Evolutionary conservation across 345 rosid genomes (phyloP), one percentile per base, ranked within the genome.

Genomic region (Mercurialis annua): DNA sequence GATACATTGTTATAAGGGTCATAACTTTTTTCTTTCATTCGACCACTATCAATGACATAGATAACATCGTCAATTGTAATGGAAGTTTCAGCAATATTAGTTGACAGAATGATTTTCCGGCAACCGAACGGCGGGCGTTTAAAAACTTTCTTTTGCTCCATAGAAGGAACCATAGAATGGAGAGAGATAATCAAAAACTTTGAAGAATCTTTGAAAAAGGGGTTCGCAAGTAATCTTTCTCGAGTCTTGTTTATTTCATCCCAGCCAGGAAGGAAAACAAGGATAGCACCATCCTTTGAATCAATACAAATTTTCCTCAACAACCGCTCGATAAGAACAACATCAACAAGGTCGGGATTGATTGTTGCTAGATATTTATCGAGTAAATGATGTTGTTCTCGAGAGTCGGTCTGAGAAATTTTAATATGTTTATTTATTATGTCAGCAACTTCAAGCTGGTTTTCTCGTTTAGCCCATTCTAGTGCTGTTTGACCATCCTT

Each of bases 261-360:
- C 99, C 99, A 93, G 36, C 97, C 99, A 27, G 96, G 97, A 79
- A 89, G 91, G 76, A 93, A 93, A 72, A 93, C 90, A 72, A 93
- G 94, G 77, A 93, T 85, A 34, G 96, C 99, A 59, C 96, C 99
- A 66, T 81, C 89, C 70, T 76, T 70, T 17, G 96, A 87, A 74
- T 81, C 90, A 27, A 40, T 55, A 75, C 98, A 87, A 74, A 89
- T 87, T 69, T 87, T 89, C 81, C 68, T 87, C 50, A 90, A 54
- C 34, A 90, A 71, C 80, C 80, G 80, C 81, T 83, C 94, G 71
- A 90, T 82, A 49, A 93, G 98, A 77, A 83, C 81, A 71, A 77
- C 79, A 76, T 93, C 98, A 34, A 90, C 71, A 51, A 79, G 77
- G 62, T 86, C 96, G 10, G 88, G 86, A 67, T 93, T 81, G 51